Base-by-base conservation (phyloP, 805 yeast genomes). In the Kuraishia borneana region DNA sequence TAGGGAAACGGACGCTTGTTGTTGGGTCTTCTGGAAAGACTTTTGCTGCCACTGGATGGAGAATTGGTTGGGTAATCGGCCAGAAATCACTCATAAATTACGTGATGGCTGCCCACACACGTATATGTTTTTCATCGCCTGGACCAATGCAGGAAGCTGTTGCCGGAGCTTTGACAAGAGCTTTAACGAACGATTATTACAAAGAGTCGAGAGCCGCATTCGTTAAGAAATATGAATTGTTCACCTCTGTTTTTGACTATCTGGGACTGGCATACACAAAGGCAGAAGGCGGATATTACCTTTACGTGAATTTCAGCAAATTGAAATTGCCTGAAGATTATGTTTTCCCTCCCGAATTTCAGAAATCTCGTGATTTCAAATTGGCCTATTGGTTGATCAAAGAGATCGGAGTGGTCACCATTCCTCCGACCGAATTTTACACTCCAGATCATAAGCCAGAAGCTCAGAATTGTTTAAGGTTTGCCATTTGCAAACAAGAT, bases 1-100 rank as follows among this genome's bases (percentile, higher is more conserved):
- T 87, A 39, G 78, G 72, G 18, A 73, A 73, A 39, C 63, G 87
- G 49, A 84, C 96, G 0, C 60, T 92, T 37, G 78, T 96, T 3
- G 94, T 92, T 18, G 97, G 97, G 1, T 84, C 96, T 19, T 97
- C 96, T 5, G 98, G 98, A 42, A 92, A 92, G 58, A 77, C 95
- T 0, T 92, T 92, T 63, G 95, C 96, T 13, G 95, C 95, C 28
- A 92, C 98, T 8, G 98, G 98, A 35, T 92, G 97, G 96, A 78
- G 98, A 65, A 73, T 92, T 34, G 98, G 98, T 35, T 92, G 95
- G 94, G 70, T 89, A 26, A 77, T 88, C 41, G 97, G 96, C 5
- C 79, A 83, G 35, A 68, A 83, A n/a, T 83, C 80, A 21, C 63
- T 88, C 43, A 66, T 92, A 47, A 75, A 79, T 43, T 84, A 82